phyloP scores from a whole-genome alignment of 1,139 yeast species.

The Pneumocystis oryctolagi region DNA sequence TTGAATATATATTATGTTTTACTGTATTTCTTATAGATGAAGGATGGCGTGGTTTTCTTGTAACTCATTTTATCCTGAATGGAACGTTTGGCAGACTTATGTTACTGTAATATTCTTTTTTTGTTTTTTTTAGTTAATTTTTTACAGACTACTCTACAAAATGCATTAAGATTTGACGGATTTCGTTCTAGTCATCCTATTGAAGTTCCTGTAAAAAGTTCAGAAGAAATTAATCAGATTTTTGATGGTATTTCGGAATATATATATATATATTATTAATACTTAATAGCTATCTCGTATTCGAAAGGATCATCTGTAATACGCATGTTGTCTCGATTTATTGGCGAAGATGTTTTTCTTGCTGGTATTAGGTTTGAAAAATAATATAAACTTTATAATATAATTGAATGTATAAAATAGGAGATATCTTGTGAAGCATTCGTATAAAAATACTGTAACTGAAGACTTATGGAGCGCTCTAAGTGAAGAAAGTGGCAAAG shows the following conservation, averaged over 20 bases:
- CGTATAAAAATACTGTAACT: constrained; percentile 64
- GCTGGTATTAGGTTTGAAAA: constrained; percentile 41
- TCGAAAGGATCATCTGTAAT: constrained; percentile 68
- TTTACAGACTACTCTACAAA: constrained; percentile 38
- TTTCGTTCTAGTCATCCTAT: constrained; percentile 42
- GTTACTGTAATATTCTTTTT: constrained; percentile 31
- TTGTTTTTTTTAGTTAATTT: background rate
- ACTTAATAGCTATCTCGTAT: constrained; percentile 69
- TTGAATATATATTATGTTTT: constrained; percentile 17
- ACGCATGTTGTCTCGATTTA: constrained; percentile 59
- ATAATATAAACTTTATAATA: background rate
- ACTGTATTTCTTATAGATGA: constrained; percentile 19
- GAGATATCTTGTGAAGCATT: constrained; percentile 51
- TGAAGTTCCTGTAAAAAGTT: constrained; percentile 67
- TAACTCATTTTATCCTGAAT: constrained; percentile 63
- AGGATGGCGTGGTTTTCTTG: constrained; percentile 68
- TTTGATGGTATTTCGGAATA: background rate
- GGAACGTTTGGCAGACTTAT: constrained; percentile 71
- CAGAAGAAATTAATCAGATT: constrained; percentile 73
- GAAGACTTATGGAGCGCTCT: constrained; percentile 69
- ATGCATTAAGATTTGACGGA: constrained; percentile 56
- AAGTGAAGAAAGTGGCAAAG: constrained; percentile 57
- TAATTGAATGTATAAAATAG: constrained; percentile 19
- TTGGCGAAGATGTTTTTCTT: constrained; percentile 62
- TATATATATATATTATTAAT: background rate